Base-by-base conservation (phyloP, 1,284 basidiomycete species). In the Hypsizygus ulmarius region DNA sequence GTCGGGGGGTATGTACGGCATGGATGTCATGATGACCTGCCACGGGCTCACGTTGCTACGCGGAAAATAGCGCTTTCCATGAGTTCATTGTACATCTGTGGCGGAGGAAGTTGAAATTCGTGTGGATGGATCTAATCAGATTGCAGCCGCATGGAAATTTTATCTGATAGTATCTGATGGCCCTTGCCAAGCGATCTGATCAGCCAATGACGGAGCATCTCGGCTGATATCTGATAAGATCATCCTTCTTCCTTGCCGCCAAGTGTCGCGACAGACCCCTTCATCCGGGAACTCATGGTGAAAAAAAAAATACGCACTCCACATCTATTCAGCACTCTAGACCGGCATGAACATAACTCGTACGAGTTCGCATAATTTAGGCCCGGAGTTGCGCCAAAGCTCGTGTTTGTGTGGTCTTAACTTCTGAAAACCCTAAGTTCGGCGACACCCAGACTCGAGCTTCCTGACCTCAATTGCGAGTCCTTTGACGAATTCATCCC, bases 161-260 rank as follows among this genome's bases (percentile, higher is more conserved):
- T 61, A 62, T 64, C 60, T 57, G 61, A 64, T 63, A 60, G 43
- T 47, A 39, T 49, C 47, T 56, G 57, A 57, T 56, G 44, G 33
- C 39, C 42, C 39, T 49, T 53, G 51, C 55, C 57, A 56, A 55
- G 54, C 21, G 19, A 27, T 29, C 25, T 14, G 16, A 25, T n/a
- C 33, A 42, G 45, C 59, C 57, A 60, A 62, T 61, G 47, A 56
- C 55, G 56, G 55, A 41, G 16, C 18, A 45, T 56, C 38, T 48
- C 54, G 59, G 56, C 46, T 52, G 46, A 51, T 64, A 64, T 65
- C 63, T 59, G 64, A 65, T 65, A 63, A 64, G 64, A 64, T 64
- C 59, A 43, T 54, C 27, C 21, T 52, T 54, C 47, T 35, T 45
- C 46, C 48, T 39, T 2, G 8, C 25, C 32, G 58, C 58, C 60